Evolutionary conservation across 2,329 filamentous ascomycete species (phyloP).

Genomic region (Cladosporium sp.): DNA sequence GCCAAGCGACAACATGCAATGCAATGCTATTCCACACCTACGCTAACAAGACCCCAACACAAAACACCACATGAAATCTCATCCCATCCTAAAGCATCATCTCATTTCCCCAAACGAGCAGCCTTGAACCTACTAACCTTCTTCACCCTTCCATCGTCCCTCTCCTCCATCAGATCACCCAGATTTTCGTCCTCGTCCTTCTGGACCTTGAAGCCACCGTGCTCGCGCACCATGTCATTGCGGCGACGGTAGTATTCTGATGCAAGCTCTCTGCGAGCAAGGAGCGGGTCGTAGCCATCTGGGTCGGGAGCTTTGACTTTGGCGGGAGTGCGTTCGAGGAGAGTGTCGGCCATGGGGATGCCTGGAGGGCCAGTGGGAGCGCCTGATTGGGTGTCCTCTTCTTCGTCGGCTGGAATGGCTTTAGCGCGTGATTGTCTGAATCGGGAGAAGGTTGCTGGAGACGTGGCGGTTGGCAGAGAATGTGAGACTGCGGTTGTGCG

Average conservation of each 20-base stretch:
- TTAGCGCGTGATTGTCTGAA: slow-evolving; percentile 34
- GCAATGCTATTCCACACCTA: background rate
- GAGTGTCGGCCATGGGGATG: slow-evolving; percentile 43
- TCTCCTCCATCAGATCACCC: slow-evolving; percentile 54
- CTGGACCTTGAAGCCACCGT: slow-evolving; percentile 71
- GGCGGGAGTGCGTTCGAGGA: slow-evolving; percentile 49
- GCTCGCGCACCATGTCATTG: slow-evolving; percentile 74
- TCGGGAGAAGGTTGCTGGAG: slow-evolving; percentile 35
- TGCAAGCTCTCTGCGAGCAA: slow-evolving; percentile 73
- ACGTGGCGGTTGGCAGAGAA: slow-evolving; percentile 17
- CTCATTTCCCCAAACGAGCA: slow-evolving; percentile 28
- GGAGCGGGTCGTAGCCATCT: slow-evolving; percentile 52
- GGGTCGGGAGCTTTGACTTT: slow-evolving; percentile 21
- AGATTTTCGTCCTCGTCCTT: slow-evolving; percentile 58
- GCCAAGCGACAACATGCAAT: background rate
- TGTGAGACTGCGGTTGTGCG: slow-evolving; percentile 22
- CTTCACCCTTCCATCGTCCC: slow-evolving; percentile 34
- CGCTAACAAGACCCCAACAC: too few species aligned
- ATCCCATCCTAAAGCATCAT: too few species aligned
- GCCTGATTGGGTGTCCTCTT: slow-evolving; percentile 16
- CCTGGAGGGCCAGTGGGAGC: slow-evolving; percentile 21
- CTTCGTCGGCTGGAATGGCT: slow-evolving; percentile 5
- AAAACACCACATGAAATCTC: background rate
- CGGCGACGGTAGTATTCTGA: slow-evolving; percentile 78
- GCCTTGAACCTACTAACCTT: slow-evolving; percentile 37